A percentile compares a stretch with the other conserved stretches of the same genome.
These are phyloP conservation scores for Mucor circinelloides DNA, from an alignment of 371 early-diverging fungal species.

Conservation along the genomic window DNA sequence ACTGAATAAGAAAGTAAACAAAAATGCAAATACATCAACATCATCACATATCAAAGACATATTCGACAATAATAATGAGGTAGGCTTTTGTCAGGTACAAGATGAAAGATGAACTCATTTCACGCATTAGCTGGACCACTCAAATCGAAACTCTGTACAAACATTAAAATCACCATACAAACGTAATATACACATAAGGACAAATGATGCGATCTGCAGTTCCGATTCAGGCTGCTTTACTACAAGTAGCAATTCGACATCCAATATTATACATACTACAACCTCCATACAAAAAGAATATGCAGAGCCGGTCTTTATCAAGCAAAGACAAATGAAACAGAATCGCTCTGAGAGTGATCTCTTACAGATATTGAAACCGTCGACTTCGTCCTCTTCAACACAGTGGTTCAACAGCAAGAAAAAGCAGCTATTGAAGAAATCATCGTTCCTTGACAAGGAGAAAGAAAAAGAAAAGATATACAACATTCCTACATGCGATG, in stretches of 20 bases:
- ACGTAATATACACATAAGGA: slow-evolving; percentile 17
- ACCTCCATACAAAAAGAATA: slow-evolving; percentile 37
- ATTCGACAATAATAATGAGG: slow-evolving; percentile 12
- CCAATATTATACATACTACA: slow-evolving; percentile 3
- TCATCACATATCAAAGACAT: slow-evolving; percentile 3
- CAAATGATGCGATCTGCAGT: background rate
- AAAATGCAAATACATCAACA: background rate
- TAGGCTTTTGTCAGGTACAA: background rate
- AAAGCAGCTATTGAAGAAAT: slow-evolving; percentile 1
- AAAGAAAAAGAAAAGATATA: slow-evolving; percentile 1
- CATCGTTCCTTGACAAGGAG: background rate
- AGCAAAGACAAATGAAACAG: slow-evolving; percentile 22
- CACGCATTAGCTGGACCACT: background rate
- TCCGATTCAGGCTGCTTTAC: slow-evolving; percentile 19
- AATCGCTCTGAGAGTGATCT: slow-evolving; percentile 46
- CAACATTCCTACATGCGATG: background rate
- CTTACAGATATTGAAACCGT: slow-evolving; percentile 21
- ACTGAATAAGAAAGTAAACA: background rate
- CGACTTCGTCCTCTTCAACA: slow-evolving; percentile 1
- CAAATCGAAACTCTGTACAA: slow-evolving; percentile 22
- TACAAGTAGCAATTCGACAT: background rate
- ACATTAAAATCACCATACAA: slow-evolving; percentile 26
- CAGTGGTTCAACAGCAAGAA: slow-evolving; percentile 1
- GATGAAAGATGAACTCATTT: background rate
- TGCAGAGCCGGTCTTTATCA: slow-evolving; percentile 40